phyloP scores from a whole-genome alignment of 148 eudicot genomes.

The Cornus kousa region DNA sequence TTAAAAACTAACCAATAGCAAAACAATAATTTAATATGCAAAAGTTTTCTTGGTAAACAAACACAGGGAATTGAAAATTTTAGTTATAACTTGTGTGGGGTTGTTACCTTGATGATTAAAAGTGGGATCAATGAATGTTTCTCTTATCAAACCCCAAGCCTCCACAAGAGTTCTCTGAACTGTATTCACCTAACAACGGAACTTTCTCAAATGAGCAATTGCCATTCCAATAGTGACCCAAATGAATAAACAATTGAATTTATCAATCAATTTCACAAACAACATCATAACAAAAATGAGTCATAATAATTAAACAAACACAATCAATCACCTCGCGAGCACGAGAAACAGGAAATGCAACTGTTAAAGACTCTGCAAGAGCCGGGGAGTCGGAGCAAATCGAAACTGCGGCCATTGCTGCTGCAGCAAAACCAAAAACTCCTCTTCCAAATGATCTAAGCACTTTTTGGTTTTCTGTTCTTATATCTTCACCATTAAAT shows the following conservation, averaged over 20 bases:
- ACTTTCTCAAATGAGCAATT: slow-evolving; percentile 8
- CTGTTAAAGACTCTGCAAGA: slow-evolving; percentile 74
- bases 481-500: not conserved
- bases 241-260: not conserved
- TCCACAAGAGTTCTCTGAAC: slow-evolving; percentile 93
- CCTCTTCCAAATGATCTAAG: slow-evolving; percentile 32
- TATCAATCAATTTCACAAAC: not conserved
- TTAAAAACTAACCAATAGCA: no score
- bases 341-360: slow-evolving; percentile 91
- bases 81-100: not conserved
- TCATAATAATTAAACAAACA: not conserved
- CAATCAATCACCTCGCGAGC: slow-evolving; percentile 58
- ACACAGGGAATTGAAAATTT: not conserved
- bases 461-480: slow-evolving; percentile 16
- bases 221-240: not conserved
- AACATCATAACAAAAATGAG: not conserved
- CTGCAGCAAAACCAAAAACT: slow-evolving; percentile 60
- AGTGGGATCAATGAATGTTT: slow-evolving; percentile 85
- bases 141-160: slow-evolving; percentile 96
- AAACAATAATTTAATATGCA: no score
- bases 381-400: slow-evolving; percentile 59
- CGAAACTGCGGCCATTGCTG: slow-evolving; percentile 41
- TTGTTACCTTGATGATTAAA: slow-evolving; percentile 85
- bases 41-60: not conserved
- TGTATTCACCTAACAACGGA: slow-evolving; percentile 62